Evolutionary conservation across 2,329 filamentous ascomycete species (phyloP), one percentile per base, ranked within the genome.

Genomic region (Emergomyces orientalis): DNA sequence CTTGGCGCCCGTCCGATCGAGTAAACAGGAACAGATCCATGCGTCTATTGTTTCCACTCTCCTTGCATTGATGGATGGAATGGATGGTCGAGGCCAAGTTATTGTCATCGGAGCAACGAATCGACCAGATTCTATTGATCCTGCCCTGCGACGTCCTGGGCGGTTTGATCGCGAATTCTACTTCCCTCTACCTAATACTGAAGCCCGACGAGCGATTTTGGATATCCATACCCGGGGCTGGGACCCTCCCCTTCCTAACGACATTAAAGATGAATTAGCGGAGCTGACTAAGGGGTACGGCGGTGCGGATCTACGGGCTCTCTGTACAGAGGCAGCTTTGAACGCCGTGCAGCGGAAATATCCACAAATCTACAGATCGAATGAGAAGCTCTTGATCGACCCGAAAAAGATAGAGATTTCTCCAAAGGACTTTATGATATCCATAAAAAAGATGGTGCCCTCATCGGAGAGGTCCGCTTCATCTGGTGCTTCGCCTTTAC

Each of bases 41-140:
- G 91, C 94, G 6, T 97, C 93, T 1, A 99, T 99, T 67, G 93
- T 97, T 17, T 95, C 92, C 1, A 97, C 92, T 1, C 78, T 97
- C n/a, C 80, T 97, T 64, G 92, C 92, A 0, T 77, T 97, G 70
- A 97, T 97, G 92, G 92, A 97, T 75, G 92, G 92, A 66, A 97
- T 97, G 92, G 93, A 97, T 71, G 92, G 91, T n/a, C 88, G 92
- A 73, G 93, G 93, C 37, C 94, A 99, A 75, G 94, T 99, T 65
- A 96, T 99, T 72, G 92, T 99, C 43, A 97, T 99, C 70, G 94
- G 94, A 67, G 94, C 94, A n/a, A 95, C 94, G 71, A 99, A 99
- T 84, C 87, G 94, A 69, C 94, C 94, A 69, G 97, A 97, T 85
- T 97, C 94, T 1, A 97, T 99, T 74, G 94, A 99, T 72, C 94